Base-by-base conservation (phyloP, 495 filamentous ascomycete genomes). In the Podospora sp. region DNA sequence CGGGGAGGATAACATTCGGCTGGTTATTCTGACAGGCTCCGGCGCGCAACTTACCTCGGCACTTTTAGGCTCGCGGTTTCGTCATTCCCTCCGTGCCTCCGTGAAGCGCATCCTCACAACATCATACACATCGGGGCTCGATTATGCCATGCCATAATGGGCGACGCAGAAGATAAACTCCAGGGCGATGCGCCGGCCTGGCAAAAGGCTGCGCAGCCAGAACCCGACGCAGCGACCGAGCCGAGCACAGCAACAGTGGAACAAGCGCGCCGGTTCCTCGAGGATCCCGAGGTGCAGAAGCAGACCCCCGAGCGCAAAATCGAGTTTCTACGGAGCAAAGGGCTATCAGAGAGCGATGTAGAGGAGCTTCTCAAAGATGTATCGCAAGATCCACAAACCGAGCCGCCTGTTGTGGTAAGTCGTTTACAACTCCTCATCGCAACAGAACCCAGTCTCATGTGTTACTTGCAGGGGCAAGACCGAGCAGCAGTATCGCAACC, bases 281-380 rank as follows among this genome's bases (percentile, higher is more conserved):
- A 91, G 51, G 90, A 94, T 63, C 88, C 91, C 8, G 84, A 83
- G n/a, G 91, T 97, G 55, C 85, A 86, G 33, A 81, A 89, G 73
- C 87, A 90, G 11, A 81, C 90, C 1, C 82, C 83, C 53, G 89
- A 91, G 60, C 87, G 87, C 76, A 95, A 97, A 79, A 81, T 88
- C 27, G 83, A 85, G 2, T 97, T 97, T 67, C 80, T 98, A 8
- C 85, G 89, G 70, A 87, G 86, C 36, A 97, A 99, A 75, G 93
- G 92, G 0, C 77, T 97, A 7, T 83, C 78, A 2, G 75, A 82
- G 4, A 79, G 85, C 36, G 91, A 96, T 68, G 91, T 94, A 58
- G 78, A 91, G 64, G 79, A 81, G 29, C 81, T 96, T 12, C 73
- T 95, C 22, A 84, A 84, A 21, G 80, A 77, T 71, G 79, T 58